Conservation (phyloP, 495 filamentous ascomycete genomes). For the Aspergillus kassunensis region DNA sequence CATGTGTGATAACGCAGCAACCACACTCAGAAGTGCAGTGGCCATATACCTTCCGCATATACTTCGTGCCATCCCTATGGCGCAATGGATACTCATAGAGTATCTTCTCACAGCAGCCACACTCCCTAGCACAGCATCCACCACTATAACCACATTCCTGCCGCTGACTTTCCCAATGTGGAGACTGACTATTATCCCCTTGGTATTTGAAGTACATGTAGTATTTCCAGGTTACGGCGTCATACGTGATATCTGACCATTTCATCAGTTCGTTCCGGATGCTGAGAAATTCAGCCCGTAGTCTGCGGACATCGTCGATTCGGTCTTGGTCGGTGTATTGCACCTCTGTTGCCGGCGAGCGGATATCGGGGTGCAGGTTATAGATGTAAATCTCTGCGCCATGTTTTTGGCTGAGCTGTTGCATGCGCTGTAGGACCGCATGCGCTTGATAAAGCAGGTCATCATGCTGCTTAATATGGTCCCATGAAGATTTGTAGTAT, state of each 20-base stretch:
- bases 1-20: slow-evolving; percentile 3
- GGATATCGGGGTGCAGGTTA: background rate
- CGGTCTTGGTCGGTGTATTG: background rate
- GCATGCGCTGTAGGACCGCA: background rate
- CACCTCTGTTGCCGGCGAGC: background rate
- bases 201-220: no score
- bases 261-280: background rate
- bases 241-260: background rate
- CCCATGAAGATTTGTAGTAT: background rate
- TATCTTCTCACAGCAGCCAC: background rate
- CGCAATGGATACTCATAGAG: background rate
- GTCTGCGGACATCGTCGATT: background rate
- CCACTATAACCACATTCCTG: background rate
- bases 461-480: background rate
- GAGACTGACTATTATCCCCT: background rate
- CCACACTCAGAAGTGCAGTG: slow-evolving; percentile 1
- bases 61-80: background rate
- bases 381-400: background rate
- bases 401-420: background rate
- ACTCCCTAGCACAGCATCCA: background rate
- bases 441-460: background rate
- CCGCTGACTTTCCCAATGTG: background rate
- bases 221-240: background rate
- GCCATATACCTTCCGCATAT: background rate
- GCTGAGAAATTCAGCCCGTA: no score